These are phyloP conservation scores for Penicillium arizonense DNA, from an alignment of 495 filamentous ascomycete species.

Conservation along the genomic window DNA sequence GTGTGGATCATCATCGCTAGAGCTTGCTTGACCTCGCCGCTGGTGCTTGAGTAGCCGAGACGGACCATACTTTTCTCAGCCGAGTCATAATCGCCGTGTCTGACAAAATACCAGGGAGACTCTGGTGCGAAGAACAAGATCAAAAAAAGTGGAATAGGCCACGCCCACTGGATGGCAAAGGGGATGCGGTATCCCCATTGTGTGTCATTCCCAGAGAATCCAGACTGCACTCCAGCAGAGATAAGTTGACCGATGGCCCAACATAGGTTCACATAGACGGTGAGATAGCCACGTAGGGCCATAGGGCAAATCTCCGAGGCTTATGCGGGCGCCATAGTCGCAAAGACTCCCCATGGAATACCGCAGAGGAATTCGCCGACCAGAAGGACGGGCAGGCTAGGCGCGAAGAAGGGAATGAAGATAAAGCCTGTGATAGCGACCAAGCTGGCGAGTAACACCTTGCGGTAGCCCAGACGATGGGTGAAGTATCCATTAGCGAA, in stretches of 20 bases:
- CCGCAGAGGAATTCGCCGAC: constrained; percentile 8
- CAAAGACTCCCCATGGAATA: constrained; percentile 43
- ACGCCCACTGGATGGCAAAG: constrained; percentile 56
- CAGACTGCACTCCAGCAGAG: constrained; percentile 45
- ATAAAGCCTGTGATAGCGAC: constrained; percentile 3
- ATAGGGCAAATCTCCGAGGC: too few relatives aligned
- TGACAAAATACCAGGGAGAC: constrained; percentile 47
- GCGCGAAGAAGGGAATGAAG: not conserved
- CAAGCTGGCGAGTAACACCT: not conserved
- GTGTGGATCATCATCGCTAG: constrained; percentile 48
- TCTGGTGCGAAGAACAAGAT: constrained; percentile 43
- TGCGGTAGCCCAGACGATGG: constrained; percentile 37
- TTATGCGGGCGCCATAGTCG: constrained; percentile 52
- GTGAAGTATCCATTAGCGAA: constrained; percentile 46
- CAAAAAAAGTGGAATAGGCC: constrained; percentile 47
- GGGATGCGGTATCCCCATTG: constrained; percentile 57
- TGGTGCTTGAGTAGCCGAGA: too few relatives aligned
- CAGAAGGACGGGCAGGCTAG: not conserved
- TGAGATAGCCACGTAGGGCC: constrained; percentile 43
- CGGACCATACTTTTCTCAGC: too few relatives aligned
- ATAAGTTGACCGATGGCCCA: constrained; percentile 54
- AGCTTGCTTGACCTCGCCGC: too few relatives aligned
- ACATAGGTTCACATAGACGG: constrained; percentile 47
- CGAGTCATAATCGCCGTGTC: constrained; percentile 17
- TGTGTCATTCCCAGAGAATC: constrained; percentile 28